Evolutionary conservation across 805 yeast species (phyloP).

Genomic region (Kuraishia molischiana): DNA sequence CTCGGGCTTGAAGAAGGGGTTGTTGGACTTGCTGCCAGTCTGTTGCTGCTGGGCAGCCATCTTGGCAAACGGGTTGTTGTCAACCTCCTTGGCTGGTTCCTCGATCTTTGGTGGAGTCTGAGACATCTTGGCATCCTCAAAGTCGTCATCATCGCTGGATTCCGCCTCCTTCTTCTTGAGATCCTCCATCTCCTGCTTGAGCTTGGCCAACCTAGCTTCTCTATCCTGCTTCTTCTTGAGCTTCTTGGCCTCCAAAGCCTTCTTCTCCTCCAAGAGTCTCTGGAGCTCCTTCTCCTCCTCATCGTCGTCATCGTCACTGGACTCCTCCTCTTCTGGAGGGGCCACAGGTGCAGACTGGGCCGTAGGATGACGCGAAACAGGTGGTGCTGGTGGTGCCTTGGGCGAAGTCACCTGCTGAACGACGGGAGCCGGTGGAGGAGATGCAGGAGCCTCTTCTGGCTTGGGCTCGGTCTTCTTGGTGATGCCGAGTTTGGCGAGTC

Average conservation of each 20-base stretch:
- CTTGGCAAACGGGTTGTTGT: slow-evolving; percentile 43
- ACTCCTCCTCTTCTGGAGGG: slow-evolving; percentile 5
- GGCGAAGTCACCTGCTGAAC: slow-evolving; percentile 5
- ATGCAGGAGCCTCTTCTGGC: slow-evolving; percentile 12
- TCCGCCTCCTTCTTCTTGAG: slow-evolving; percentile 32
- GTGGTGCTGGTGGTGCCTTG: slow-evolving; percentile 9
- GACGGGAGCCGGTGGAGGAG: slow-evolving; percentile 6
- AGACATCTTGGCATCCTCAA: slow-evolving; percentile 11
- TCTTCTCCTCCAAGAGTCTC: slow-evolving; percentile 36
- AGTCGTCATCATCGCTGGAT: slow-evolving; percentile 13
- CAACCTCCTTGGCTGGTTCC: slow-evolving; percentile 5
- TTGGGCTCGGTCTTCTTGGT: slow-evolving; percentile 24
- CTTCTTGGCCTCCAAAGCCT: slow-evolving; percentile 31
- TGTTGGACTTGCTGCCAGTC: slow-evolving; percentile 21
- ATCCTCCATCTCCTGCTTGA: slow-evolving; percentile 51
- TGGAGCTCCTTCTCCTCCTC: slow-evolving; percentile 29
- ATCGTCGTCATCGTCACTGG: slow-evolving; percentile 27
- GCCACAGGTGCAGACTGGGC: slow-evolving; percentile 1
- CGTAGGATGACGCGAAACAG: slow-evolving; percentile 11
- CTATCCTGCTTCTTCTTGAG: slow-evolving; percentile 45
- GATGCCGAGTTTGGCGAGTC: slow-evolving; percentile 74
- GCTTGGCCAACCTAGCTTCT: slow-evolving; percentile 47
- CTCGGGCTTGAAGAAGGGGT: slow-evolving; percentile 53
- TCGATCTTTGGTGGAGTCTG: slow-evolving; percentile 7
- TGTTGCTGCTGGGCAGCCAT: slow-evolving; percentile 7